Evolutionary conservation across 129 eudicot species (phyloP).

Genomic region (Chrysanthemum seticuspe): DNA sequence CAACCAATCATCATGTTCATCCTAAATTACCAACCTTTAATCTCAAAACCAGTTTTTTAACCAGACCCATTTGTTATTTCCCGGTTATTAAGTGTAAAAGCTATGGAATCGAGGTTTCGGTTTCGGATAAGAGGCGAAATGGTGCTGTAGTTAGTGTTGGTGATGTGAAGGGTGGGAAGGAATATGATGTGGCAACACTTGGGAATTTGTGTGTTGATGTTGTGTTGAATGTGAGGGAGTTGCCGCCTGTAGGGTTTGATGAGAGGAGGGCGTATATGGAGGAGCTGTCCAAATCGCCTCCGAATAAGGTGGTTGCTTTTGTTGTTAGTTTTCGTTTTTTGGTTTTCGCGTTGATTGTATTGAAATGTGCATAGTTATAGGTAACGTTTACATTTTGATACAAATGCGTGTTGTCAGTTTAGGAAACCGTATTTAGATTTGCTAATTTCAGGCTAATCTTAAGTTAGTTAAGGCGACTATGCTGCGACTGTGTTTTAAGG

Average conservation of each 20-base stretch:
- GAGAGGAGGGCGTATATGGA: constrained; percentile 79
- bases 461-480: no score
- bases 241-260: constrained; percentile 60
- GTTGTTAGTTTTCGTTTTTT: background rate
- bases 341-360: background rate
- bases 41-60: constrained; percentile 4
- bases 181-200: constrained; percentile 76
- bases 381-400: no score
- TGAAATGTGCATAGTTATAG: no score
- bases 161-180: constrained; percentile 41
- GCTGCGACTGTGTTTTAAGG: no score
- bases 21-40: constrained; percentile 29
- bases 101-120: constrained; percentile 39
- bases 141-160: background rate
- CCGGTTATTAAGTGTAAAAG: background rate
- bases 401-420: no score
- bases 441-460: no score
- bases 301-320: constrained; percentile 59
- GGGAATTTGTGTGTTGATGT: constrained; percentile 90
- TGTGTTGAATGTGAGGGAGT: constrained; percentile 68
- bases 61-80: no score
- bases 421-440: no score
- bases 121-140: constrained; percentile 25
- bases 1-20: constrained; percentile 3
- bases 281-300: constrained; percentile 65